Conservation (phyloP, 1,139 yeast genomes). For the Blastobotrys arbuscula region DNA sequence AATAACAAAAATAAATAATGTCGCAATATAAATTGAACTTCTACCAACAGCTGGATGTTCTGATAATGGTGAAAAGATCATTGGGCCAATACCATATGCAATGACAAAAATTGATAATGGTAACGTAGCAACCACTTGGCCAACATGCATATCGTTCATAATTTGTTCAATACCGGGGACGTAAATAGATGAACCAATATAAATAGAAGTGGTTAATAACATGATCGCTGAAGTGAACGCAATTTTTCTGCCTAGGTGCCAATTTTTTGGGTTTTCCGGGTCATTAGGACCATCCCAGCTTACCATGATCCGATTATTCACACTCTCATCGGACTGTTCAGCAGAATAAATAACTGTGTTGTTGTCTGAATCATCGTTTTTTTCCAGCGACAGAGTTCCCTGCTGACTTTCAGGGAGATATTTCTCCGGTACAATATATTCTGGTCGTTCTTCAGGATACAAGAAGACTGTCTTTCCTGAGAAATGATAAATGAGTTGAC, state of each 20-base stretch:
- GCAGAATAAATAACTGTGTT: too few relatives aligned
- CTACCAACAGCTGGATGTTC: conserved; percentile 46
- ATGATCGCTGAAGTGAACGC: conserved; percentile 40
- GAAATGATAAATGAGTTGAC: conserved; percentile 15
- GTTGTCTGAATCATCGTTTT: too few relatives aligned
- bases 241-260: conserved; percentile 41
- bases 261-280: conserved; percentile 52
- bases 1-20: conserved; percentile 50
- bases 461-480: conserved; percentile 15
- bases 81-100: conserved; percentile 53
- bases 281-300: conserved; percentile 46
- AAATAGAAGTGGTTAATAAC: conserved; percentile 47
- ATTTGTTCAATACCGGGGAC: conserved; percentile 51
- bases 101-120: conserved; percentile 51
- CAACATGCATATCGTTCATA: conserved; percentile 40
- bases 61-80: conserved; percentile 49
- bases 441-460: conserved; percentile 18
- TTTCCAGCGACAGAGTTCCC: too few relatives aligned
- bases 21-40: conserved; percentile 26
- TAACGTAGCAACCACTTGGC: conserved; percentile 42
- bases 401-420: conserved; percentile 2
- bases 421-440: conserved; percentile 17
- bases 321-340: too few relatives aligned
- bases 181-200: conserved; percentile 57
- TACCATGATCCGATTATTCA: conserved; percentile 15